Evolutionary conservation across 345 rosid genomes (phyloP).

Genomic region (Nephelium lappaceum): DNA sequence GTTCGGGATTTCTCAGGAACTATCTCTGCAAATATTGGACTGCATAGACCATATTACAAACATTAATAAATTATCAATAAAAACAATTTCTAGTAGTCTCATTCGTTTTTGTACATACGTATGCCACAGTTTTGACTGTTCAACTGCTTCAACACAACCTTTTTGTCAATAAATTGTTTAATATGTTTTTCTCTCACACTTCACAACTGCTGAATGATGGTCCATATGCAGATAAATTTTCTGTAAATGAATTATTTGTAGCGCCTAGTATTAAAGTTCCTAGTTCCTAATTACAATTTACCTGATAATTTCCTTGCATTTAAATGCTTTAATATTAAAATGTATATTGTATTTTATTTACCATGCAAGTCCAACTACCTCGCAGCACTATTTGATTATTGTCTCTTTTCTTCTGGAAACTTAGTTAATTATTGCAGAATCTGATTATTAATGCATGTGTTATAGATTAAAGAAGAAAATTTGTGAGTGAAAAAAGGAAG

Average conservation of each 20-base stretch:
- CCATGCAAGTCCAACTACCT: too few relatives aligned
- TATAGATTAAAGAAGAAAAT: neutral
- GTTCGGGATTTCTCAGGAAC: constrained; percentile 84
- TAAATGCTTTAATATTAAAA: too few relatives aligned
- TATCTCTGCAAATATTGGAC: constrained; percentile 93
- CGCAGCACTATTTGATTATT: neutral
- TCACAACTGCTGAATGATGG: neutral
- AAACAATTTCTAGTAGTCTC: neutral
- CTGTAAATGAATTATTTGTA: too few relatives aligned
- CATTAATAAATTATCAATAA: neutral
- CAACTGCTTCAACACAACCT: neutral
- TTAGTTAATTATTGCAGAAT: too few relatives aligned
- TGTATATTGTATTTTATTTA: too few relatives aligned
- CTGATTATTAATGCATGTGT: neutral
- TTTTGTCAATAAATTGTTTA: neutral
- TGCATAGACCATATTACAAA: constrained; percentile 31
- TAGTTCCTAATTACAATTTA: too few relatives aligned
- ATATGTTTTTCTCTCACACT: neutral
- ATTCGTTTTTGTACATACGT: neutral
- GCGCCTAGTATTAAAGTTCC: too few relatives aligned
- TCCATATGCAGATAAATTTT: too few relatives aligned
- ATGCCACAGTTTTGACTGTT: neutral
- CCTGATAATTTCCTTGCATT: too few relatives aligned
- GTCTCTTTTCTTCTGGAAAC: too few relatives aligned
- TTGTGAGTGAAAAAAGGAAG: too few relatives aligned